phyloP scores from a whole-genome alignment of 768 basidiomycete genomes.

The Rhodosporidiobolus sp. region DNA sequence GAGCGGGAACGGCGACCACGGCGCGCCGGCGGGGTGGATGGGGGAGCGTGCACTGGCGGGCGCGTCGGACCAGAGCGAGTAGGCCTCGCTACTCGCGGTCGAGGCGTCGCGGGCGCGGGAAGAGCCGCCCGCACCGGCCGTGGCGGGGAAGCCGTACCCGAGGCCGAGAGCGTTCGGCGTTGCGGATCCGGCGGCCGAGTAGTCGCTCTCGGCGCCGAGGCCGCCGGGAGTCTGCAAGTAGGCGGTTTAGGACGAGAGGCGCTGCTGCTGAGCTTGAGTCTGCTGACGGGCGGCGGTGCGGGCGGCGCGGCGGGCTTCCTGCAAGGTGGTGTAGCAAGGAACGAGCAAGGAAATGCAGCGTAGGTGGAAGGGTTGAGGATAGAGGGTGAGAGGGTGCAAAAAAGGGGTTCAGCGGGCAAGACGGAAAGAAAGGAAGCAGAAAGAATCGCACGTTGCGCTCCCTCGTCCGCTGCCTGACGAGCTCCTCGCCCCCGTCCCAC shows the following conservation, averaged over 20 bases:
- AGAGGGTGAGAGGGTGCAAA: not conserved
- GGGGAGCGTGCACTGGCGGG: not conserved
- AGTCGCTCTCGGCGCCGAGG: no score
- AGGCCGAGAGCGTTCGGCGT: constrained; percentile 16
- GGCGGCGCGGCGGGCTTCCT: constrained; percentile 24
- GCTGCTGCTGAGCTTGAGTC: not conserved
- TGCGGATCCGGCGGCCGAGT: not conserved
- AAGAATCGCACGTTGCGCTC: constrained; percentile 44
- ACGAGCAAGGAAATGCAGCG: no score
- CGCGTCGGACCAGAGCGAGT: constrained; percentile 22
- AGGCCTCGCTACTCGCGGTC: constrained; percentile 13
- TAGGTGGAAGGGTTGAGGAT: no score
- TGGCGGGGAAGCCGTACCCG: constrained; percentile 1
- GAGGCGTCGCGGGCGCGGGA: constrained; percentile 18
- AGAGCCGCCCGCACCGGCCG: not conserved
- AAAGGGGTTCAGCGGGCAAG: no score
- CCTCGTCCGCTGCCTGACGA: constrained; percentile 50
- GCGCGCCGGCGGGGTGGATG: not conserved
- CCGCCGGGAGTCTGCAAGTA: not conserved
- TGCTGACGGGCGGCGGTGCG: constrained; percentile 33
- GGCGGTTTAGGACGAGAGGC: constrained; percentile 13
- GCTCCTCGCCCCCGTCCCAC: constrained; percentile 51
- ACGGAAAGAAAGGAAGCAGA: accelerated
- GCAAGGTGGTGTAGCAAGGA: constrained; percentile 27
- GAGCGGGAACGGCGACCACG: constrained; percentile 7